Evolutionary conservation across 2,329 filamentous ascomycete species (phyloP), one percentile per base, ranked within the genome.

Genomic region (Fonsecaea nubica): DNA sequence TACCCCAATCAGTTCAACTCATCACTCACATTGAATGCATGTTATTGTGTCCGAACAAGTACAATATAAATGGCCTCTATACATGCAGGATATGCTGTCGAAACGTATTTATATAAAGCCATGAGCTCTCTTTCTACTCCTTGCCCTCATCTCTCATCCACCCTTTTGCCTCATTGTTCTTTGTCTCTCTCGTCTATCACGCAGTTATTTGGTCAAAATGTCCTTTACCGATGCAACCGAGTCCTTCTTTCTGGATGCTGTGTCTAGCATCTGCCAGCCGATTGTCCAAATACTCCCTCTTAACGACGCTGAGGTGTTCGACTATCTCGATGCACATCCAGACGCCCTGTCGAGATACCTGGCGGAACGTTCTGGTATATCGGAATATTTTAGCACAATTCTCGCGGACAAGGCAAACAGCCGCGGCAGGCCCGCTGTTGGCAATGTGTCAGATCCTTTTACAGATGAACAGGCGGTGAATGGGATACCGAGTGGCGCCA

Each of bases 251-350:
- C 48, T 69, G 35, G 54, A 65, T 32, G 58, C 64, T 21, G 36
- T 32, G n/a, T 61, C 58, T 18, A 66, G 58, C 21, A 60, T 33
- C 3, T 25, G 10, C 42, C 30, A 30, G 6, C 64, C 58, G n/a
- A 25, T 62, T 32, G 57, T 66, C 57, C 32, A 62, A 18, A 56
- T 62, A 18, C 36, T 64, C 35, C 61, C 64, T 30, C 53, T 66
- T 21, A 63, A 60, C 15, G 58, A 64, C 13, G 52, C 1, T 25
- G 58, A 62, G 21, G 58, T 65, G 5, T 67, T 60, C 33, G 38
- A 61, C 7, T 69, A 65, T 42, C 64, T 69, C 30, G 67, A 69
- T 58, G 62, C 58, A 6, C 63, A 69, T 35, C 67, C 62, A 33
- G 62, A 65, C 30, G 50, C 30, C 18, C 54, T 65, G 18, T 15